These are phyloP conservation scores for Vitis rotundifolia DNA, from an alignment of 164 flowering plant genomes.

Conservation along the genomic window DNA sequence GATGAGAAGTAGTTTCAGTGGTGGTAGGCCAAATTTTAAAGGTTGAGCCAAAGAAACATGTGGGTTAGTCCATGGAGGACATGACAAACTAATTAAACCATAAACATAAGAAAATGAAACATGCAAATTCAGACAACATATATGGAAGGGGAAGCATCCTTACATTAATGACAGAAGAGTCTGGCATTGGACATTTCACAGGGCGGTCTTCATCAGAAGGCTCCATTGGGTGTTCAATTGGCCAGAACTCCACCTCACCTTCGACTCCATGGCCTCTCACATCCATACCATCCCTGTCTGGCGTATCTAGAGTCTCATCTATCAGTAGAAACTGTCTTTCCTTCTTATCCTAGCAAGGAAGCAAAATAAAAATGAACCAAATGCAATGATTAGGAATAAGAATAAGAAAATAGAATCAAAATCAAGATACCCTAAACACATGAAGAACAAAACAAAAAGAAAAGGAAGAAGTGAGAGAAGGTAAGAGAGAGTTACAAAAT, in stretches of 20 bases:
- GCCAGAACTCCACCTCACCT: slow-evolving; percentile 38
- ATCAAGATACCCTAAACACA: neutral
- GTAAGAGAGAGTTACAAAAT: slow-evolving; percentile 20
- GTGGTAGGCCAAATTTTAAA: too few relatives aligned
- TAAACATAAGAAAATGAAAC: neutral
- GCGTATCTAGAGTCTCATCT: slow-evolving; percentile 14
- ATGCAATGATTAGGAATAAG: neutral
- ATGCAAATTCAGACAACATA: neutral
- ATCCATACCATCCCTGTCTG: slow-evolving; percentile 11
- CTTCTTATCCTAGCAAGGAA: slow-evolving; percentile 19
- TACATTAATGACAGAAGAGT: slow-evolving; percentile 45
- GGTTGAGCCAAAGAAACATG: neutral
- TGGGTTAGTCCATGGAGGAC: too few relatives aligned
- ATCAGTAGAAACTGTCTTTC: slow-evolving; percentile 13
- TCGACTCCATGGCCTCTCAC: slow-evolving; percentile 20
- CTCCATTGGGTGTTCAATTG: slow-evolving; percentile 49
- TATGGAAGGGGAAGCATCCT: neutral
- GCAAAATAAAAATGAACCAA: neutral
- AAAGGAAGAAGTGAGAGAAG: neutral
- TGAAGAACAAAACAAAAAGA: neutral
- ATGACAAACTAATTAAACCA: neutral
- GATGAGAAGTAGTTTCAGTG: too few relatives aligned
- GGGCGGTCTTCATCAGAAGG: slow-evolving; percentile 55
- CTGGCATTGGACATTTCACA: slow-evolving; percentile 63
- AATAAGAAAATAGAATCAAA: neutral